Evolutionary conservation across 768 basidiomycete genomes (phyloP), one percentile per base, ranked within the genome.

Genomic region (Austroboletus eburneus): DNA sequence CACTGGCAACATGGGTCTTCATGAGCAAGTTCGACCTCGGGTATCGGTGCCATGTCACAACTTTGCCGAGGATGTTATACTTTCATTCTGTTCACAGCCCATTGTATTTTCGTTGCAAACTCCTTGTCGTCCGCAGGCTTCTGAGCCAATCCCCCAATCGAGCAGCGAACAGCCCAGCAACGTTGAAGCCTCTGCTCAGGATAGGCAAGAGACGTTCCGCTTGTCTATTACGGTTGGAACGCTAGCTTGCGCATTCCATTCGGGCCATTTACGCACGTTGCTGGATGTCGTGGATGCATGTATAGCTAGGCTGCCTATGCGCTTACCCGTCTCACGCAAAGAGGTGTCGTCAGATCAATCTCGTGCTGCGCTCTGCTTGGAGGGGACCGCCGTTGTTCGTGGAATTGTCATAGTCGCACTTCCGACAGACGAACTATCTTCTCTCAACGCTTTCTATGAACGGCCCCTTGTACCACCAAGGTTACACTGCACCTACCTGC

Each of bases 81-180:
- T 88, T 13, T 84, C 82, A 6, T 74, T 89, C 43, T 81, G 83
- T 16, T 60, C 73, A 13, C 77, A 83, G 24, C 80, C 88, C 17
- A 71, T 91, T 40, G 60, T 76, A 3, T 50, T 89, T 38, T 70
- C 71, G 36, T 62, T 91, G 17, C 67, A 64, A 27, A 83, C 79
- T 0, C 76, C 79, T 68, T 34, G 50, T 51, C 41, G 48, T 43
- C 9, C 43, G 14, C 55, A 50, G 45, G 30, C 53, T 42, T 49
- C 54, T 27, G 48, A 48, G 10, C 50, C 43, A 34, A 23, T 12
- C 9, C 22, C 29, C 9, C 40, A 30, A 39, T 34, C 22, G 39
- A 46, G 30, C 35, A 16, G 30, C 43, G 46, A 44, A 51, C 21
- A 32, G 56, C 33, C 20, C 8, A 43, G 24, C 18, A 29, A 29